Evolutionary conservation across 768 basidiomycete species (phyloP).

Genomic region (Paxillus involutus): DNA sequence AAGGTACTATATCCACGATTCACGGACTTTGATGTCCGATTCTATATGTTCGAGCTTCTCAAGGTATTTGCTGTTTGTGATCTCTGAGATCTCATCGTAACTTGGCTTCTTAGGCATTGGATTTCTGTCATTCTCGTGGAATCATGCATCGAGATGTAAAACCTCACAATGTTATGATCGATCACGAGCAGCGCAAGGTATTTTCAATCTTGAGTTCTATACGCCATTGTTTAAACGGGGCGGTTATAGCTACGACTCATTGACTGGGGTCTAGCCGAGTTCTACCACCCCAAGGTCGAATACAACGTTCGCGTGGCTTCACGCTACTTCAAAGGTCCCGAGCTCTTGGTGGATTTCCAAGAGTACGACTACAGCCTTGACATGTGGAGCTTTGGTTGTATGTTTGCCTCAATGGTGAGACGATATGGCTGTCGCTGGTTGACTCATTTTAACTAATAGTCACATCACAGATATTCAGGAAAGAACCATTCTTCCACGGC

Average conservation of each 20-base stretch:
- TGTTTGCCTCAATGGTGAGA: slow-evolving; percentile 97
- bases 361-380: slow-evolving; percentile 98
- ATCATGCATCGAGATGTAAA: slow-evolving; percentile 99
- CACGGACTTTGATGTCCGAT: slow-evolving; percentile 93
- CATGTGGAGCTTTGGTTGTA: slow-evolving; percentile 99
- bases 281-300: slow-evolving; percentile 96
- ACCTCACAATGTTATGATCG: slow-evolving; percentile 99
- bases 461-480: slow-evolving; percentile 84
- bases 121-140: slow-evolving; percentile 97
- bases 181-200: slow-evolving; percentile 94
- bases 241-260: slow-evolving; percentile 80
- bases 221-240: slow-evolving; percentile 10
- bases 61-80: slow-evolving; percentile 52
- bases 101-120: slow-evolving; percentile 66
- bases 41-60: slow-evolving; percentile 94
- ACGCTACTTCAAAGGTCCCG: slow-evolving; percentile 97
- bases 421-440: neutral
- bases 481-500: slow-evolving; percentile 99
- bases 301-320: slow-evolving; percentile 98
- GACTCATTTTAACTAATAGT: neutral
- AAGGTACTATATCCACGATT: slow-evolving; percentile 95
- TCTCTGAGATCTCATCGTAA: neutral
- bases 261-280: slow-evolving; percentile 99
- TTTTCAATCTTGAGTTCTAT: slow-evolving; percentile 16
- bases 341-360: slow-evolving; percentile 95